Percentiles rank a stretch among this genome's conserved stretches.
phyloP scores from a whole-genome alignment of 2,329 filamentous ascomycete genomes.

The Penicillium griseofulvum region DNA sequence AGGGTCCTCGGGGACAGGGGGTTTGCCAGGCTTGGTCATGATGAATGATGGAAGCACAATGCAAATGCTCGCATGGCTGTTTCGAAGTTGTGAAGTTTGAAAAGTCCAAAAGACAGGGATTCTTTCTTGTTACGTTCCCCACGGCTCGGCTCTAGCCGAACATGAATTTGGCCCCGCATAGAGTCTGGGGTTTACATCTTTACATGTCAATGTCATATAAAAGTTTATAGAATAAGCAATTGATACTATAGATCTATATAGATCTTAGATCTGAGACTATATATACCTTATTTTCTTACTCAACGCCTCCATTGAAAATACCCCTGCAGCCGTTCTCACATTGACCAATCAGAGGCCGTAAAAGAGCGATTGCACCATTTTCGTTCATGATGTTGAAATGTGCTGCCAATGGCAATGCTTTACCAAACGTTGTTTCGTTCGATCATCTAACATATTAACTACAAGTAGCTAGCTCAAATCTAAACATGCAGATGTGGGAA shows the following conservation, averaged over 20 bases:
- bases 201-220: too few relatives aligned
- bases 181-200: not conserved
- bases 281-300: not conserved
- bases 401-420: slow-evolving; percentile 10
- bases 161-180: slow-evolving; percentile 3
- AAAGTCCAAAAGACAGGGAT: not conserved
- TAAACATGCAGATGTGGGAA: not conserved
- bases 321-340: not conserved
- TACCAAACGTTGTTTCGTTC: not conserved
- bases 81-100: not conserved
- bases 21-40: slow-evolving; percentile 6
- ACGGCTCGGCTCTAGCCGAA: slow-evolving; percentile 16
- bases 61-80: not conserved
- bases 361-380: slow-evolving; percentile 18
- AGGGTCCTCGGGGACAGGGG: not conserved
- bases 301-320: not conserved
- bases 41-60: not conserved
- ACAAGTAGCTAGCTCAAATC: not conserved
- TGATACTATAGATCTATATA: too few relatives aligned
- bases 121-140: slow-evolving; percentile 3
- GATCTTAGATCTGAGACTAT: not conserved
- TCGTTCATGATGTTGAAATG: slow-evolving; percentile 12
- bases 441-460: not conserved
- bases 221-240: not conserved
- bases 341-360: slow-evolving; percentile 9